phyloP scores from a whole-genome alignment of 768 basidiomycete species.

The Mycena kentingensis region DNA sequence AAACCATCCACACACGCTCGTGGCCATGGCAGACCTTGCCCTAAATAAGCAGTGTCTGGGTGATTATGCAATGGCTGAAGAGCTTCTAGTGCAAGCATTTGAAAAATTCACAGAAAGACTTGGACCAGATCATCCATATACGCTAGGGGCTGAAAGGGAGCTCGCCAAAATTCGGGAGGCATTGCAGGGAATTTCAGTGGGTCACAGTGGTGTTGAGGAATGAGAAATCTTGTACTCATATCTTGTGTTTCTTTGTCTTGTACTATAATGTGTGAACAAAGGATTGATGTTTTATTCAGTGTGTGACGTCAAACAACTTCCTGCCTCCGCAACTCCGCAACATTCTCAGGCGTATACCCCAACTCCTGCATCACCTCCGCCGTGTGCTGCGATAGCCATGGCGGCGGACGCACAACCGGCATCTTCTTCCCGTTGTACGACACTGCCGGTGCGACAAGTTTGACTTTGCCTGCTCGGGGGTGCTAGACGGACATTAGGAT shows the following conservation, averaged over 20 bases:
- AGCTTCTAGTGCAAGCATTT: too few species aligned
- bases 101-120: too few species aligned
- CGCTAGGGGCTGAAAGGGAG: too few species aligned
- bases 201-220: too few species aligned
- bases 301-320: slow-evolving; percentile 37
- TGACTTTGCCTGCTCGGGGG: slow-evolving; percentile 73
- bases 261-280: too few species aligned
- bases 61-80: not conserved
- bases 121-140: too few species aligned
- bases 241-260: too few species aligned
- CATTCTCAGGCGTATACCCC: slow-evolving; percentile 38
- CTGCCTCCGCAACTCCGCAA: slow-evolving; percentile 44
- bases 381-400: slow-evolving; percentile 87
- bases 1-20: not conserved
- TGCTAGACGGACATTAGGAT: slow-evolving; percentile 46
- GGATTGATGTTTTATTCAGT: not conserved
- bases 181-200: too few species aligned
- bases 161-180: too few species aligned
- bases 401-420: slow-evolving; percentile 74
- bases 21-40: not conserved
- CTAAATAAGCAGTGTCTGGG: not conserved
- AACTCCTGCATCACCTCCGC: slow-evolving; percentile 54
- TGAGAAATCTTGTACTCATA: too few species aligned
- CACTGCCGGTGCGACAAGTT: slow-evolving; percentile 80
- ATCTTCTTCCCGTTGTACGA: slow-evolving; percentile 80